These are phyloP conservation scores for Nakazawaea ishiwadae DNA, from an alignment of 805 yeast genomes.

Conservation along the genomic window DNA sequence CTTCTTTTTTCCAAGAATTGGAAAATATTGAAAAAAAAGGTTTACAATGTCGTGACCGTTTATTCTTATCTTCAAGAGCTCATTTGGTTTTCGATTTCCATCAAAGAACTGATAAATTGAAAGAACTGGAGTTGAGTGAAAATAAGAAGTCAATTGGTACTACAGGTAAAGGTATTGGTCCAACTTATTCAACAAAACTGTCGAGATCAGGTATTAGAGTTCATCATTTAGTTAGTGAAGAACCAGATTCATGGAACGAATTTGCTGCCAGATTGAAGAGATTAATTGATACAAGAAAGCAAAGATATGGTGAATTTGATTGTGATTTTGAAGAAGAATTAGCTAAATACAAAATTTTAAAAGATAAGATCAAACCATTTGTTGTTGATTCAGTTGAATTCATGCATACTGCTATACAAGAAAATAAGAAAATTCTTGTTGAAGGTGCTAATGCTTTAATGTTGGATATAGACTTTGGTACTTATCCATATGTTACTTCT, in stretches of 20 bases:
- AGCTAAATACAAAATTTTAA: slow-evolving; percentile 66
- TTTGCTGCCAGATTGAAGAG: slow-evolving; percentile 75
- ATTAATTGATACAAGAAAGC: slow-evolving; percentile 72
- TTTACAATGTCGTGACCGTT: slow-evolving; percentile 64
- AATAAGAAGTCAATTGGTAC: slow-evolving; percentile 91
- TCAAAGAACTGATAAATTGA: slow-evolving; percentile 91
- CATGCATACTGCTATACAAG: slow-evolving; percentile 71
- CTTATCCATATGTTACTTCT: slow-evolving; percentile 96
- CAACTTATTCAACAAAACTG: slow-evolving; percentile 95
- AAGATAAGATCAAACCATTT: slow-evolving; percentile 75
- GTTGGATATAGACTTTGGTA: slow-evolving; percentile 97
- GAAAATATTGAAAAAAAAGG: slow-evolving; percentile 80
- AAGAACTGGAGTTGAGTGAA: slow-evolving; percentile 82
- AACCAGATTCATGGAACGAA: slow-evolving; percentile 90
- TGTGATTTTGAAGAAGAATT: slow-evolving; percentile 81
- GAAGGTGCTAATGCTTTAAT: slow-evolving; percentile 98
- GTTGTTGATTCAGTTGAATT: slow-evolving; percentile 90
- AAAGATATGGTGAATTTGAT: slow-evolving; percentile 91
- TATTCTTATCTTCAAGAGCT: slow-evolving; percentile 89
- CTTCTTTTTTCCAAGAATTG: slow-evolving; percentile 87
- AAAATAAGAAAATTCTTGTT: slow-evolving; percentile 80
- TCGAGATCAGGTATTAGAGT: slow-evolving; percentile 95
- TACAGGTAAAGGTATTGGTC: slow-evolving; percentile 98
- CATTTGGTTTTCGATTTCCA: slow-evolving; percentile 97
- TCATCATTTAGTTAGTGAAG: slow-evolving; percentile 88